phyloP scores from a whole-genome alignment of 116 monocot species.

The Iris pallida region DNA sequence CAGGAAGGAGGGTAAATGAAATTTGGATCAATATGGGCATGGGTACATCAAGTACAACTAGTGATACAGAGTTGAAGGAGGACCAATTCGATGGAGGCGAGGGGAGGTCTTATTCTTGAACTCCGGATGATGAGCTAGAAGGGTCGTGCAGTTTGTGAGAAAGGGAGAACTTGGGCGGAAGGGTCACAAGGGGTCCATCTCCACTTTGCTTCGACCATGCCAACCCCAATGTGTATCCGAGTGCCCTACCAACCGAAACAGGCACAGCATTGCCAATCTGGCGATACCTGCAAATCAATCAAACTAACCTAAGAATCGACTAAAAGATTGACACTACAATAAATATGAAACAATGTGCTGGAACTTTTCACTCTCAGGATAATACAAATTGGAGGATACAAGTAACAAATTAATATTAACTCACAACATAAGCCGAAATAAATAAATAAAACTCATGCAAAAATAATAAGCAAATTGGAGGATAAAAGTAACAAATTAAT shows the following conservation, averaged over 20 bases:
- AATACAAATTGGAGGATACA: not conserved
- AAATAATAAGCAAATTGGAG: too few species aligned
- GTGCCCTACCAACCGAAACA: conserved; percentile 60
- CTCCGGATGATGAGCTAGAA: conserved; percentile 17
- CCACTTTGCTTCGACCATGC: conserved; percentile 48
- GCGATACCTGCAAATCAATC: conserved; percentile 50
- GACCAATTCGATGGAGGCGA: not conserved
- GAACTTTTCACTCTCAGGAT: not conserved
- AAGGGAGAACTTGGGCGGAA: conserved; percentile 65
- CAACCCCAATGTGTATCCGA: conserved; percentile 68
- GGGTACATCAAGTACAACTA: not conserved
- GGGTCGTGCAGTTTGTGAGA: conserved; percentile 14
- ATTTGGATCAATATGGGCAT: not conserved
- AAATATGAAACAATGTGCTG: not conserved
- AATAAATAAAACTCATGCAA: too few species aligned
- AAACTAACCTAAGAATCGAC: not conserved
- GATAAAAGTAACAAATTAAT: too few species aligned
- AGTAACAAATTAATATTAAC: too few species aligned
- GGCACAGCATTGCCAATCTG: conserved; percentile 94
- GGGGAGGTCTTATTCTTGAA: conserved; percentile 6
- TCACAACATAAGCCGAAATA: too few species aligned
- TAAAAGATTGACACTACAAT: not conserved
- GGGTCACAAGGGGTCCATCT: conserved; percentile 59
- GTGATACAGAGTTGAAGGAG: not conserved
- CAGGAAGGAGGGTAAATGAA: not conserved